Evolutionary conservation across 495 filamentous ascomycete species (phyloP).

Genomic region (Daldinia caldariorum): DNA sequence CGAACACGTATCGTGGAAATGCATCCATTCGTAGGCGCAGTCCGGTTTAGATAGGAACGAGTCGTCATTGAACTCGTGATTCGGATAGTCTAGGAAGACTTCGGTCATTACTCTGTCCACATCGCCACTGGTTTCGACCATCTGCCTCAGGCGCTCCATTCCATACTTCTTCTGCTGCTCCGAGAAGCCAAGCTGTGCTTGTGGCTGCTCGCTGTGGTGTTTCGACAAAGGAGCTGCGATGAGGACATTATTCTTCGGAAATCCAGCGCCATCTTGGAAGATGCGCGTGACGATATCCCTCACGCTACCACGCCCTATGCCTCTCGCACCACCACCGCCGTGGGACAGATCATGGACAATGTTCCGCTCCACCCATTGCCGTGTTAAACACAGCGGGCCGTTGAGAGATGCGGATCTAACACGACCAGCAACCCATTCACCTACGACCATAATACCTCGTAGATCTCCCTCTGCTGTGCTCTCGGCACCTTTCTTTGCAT

Average conservation of each 20-base stretch:
- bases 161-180: slow-evolving; percentile 79
- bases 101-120: slow-evolving; percentile 83
- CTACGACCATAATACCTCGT: slow-evolving; percentile 89
- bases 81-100: slow-evolving; percentile 83
- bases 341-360: slow-evolving; percentile 74
- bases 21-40: slow-evolving; percentile 89
- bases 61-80: slow-evolving; percentile 91
- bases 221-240: slow-evolving; percentile 43
- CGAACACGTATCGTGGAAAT: slow-evolving; percentile 88
- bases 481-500: slow-evolving; percentile 63
- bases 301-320: slow-evolving; percentile 77
- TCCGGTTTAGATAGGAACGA: slow-evolving; percentile 88
- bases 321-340: slow-evolving; percentile 79
- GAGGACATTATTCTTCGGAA: slow-evolving; percentile 65
- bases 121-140: slow-evolving; percentile 90
- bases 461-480: slow-evolving; percentile 88
- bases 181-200: slow-evolving; percentile 69
- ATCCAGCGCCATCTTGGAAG: slow-evolving; percentile 87
- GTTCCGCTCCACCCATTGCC: slow-evolving; percentile 84
- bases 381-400: slow-evolving; percentile 65
- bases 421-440: slow-evolving; percentile 92
- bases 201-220: slow-evolving; percentile 56
- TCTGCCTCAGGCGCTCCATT: slow-evolving; percentile 81
- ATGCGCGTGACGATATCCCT: slow-evolving; percentile 86
- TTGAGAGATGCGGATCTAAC: slow-evolving; percentile 64